These are phyloP conservation scores for Blastobotrys peoriensis DNA, from an alignment of 805 yeast genomes.

Conservation along the genomic window DNA sequence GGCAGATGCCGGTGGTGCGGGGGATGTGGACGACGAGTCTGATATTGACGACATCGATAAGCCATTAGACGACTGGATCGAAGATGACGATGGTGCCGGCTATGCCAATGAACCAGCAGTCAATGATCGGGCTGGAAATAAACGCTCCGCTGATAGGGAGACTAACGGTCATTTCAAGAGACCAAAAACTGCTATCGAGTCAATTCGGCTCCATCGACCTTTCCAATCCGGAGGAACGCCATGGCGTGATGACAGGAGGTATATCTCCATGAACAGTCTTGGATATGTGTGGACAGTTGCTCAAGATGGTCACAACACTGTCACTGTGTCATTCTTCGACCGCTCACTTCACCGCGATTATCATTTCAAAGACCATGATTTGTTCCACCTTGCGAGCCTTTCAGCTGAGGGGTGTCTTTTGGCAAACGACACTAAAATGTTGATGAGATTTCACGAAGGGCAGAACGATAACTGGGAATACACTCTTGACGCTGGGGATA, in stretches of 20 bases:
- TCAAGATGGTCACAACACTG: constrained; percentile 53
- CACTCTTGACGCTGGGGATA: constrained; percentile 41
- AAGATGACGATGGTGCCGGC: constrained; percentile 60
- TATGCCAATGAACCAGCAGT: constrained; percentile 25
- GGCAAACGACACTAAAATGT: constrained; percentile 43
- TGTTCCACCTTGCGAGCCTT: constrained; percentile 70
- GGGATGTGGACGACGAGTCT: constrained; percentile 13
- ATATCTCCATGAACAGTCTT: constrained; percentile 68
- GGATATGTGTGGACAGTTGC: constrained; percentile 81
- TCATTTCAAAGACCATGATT: constrained; percentile 71
- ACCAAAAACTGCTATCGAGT: neutral
- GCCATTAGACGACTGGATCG: constrained; percentile 48
- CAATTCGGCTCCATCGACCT: constrained; percentile 35
- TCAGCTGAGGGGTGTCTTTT: constrained; percentile 61
- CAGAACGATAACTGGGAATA: constrained; percentile 64
- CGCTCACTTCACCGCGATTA: constrained; percentile 68
- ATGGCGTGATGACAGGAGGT: constrained; percentile 64
- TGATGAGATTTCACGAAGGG: constrained; percentile 64
- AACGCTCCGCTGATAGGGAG: constrained; percentile 2
- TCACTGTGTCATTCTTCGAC: constrained; percentile 88
- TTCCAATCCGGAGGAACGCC: constrained; percentile 89
- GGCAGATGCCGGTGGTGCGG: constrained; percentile 27
- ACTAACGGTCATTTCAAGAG: constrained; percentile 1
- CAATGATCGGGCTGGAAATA: constrained; percentile 8
- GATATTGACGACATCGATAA: constrained; percentile 32